These are phyloP conservation scores for Hypericum perforatum DNA, from an alignment of 345 rosid species.

Conservation along the genomic window DNA sequence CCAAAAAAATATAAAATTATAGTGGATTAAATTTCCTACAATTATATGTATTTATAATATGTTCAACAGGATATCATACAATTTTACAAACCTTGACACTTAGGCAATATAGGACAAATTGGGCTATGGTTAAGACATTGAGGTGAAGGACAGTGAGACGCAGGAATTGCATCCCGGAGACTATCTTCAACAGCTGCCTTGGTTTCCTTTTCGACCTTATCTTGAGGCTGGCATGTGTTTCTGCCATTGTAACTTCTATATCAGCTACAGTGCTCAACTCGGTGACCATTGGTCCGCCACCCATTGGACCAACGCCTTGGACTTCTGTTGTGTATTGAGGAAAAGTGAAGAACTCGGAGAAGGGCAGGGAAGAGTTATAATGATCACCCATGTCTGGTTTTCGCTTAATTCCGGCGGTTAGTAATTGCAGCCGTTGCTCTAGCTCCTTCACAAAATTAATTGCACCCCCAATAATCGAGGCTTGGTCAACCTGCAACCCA, in stretches of 20 bases:
- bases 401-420: conserved; percentile 20
- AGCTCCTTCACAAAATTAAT: conserved; percentile 43
- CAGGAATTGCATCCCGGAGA: conserved; percentile 52
- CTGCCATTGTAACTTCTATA: conserved; percentile 78
- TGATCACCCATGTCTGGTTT: conserved; percentile 16
- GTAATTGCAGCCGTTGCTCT: conserved; percentile 27
- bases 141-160: conserved; percentile 70
- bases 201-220: conserved; percentile 60
- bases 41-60: too few relatives aligned
- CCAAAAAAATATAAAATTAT: too few relatives aligned
- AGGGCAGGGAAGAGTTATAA: conserved; percentile 19
- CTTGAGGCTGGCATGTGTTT: conserved; percentile 69
- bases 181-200: conserved; percentile 59
- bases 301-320: conserved; percentile 11
- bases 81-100: conserved; percentile 72
- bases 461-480: conserved; percentile 46
- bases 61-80: too few relatives aligned
- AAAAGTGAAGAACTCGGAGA: conserved; percentile 55
- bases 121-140: conserved; percentile 56
- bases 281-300: conserved; percentile 20
- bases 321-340: conserved; percentile 45
- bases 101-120: conserved; percentile 61
- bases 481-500: conserved; percentile 38
- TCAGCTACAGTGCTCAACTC: conserved; percentile 26
- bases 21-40: too few relatives aligned